Evolutionary conservation across 495 filamentous ascomycete species (phyloP), one percentile per base, ranked within the genome.

Genomic region (Daldinia vernicosa): DNA sequence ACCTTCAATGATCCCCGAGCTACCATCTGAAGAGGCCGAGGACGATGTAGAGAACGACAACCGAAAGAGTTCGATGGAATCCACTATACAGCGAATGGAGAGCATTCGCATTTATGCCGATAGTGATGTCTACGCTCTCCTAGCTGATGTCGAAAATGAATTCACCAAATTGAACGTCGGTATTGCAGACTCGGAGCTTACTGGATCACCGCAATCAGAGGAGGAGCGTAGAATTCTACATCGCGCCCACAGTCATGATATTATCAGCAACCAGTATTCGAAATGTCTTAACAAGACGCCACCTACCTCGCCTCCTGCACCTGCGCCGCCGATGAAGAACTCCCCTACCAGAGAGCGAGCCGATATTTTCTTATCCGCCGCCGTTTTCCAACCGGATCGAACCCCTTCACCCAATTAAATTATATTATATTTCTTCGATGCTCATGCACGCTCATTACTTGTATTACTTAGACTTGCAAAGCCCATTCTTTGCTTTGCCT

Each of bases 101-200:
- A 90, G 87, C 59, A 92, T 92, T 66, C 86, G 85, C 64, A 86
- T 91, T 67, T 91, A 90, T 64, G 89, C 88, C 30, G 89, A 88
- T 69, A 82, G 82, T 58, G 86, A 89, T 55, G 86, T 92, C 9
- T 89, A 87, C 67, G 86, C 87, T 0, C 80, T 90, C 6, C 74
- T 90, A 30, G 84, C 83, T 3, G 88, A 90, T 62, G 88, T 91
- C 12, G 86, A 89, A 74, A 80, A 83, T 52, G 84, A 87, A 60
- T 86, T 90, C 73, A 84, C 82, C 58, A 80, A 82, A 51, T 83
- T 88, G 75, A 84, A 82, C 50, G 72, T 58, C 4, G 75, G 68
- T 30, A 69, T 74, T 8, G 37, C 57, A 17, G 67, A 60, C n/a
- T 64, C 70, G n/a, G 70, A 73, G 45, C 6, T 27, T 32, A 53